Percentiles rank a stretch among this genome's conserved stretches.
phyloP scores from a whole-genome alignment of 345 rosid species.

The Cardamine chenopodiifolia region DNA sequence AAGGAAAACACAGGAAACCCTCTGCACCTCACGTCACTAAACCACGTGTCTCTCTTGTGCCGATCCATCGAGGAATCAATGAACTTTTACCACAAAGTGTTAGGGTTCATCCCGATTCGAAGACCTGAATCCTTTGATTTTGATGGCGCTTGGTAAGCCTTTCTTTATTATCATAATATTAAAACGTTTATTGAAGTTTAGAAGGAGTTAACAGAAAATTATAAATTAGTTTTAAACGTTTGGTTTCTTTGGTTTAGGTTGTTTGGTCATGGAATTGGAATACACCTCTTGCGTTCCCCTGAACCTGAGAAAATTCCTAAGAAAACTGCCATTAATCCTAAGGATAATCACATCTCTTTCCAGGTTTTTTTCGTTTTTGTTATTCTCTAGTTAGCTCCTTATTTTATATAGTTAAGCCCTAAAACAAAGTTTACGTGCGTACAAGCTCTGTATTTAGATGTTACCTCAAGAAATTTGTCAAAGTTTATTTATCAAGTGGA shows the following conservation, averaged over 20 bases:
- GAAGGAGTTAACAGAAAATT: background rate
- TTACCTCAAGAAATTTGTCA: background rate
- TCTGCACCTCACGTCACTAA: slow-evolving; percentile 61
- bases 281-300: slow-evolving; percentile 62
- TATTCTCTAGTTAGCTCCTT: background rate
- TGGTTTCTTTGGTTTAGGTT: slow-evolving; percentile 48
- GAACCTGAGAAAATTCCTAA: slow-evolving; percentile 60
- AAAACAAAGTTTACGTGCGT: background rate
- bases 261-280: slow-evolving; percentile 68
- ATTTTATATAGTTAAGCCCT: background rate
- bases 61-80: slow-evolving; percentile 65
- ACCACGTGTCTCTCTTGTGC: slow-evolving; percentile 73
- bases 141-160: slow-evolving; percentile 71
- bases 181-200: background rate
- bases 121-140: slow-evolving; percentile 72
- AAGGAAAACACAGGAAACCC: slow-evolving; percentile 54
- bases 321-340: slow-evolving; percentile 56
- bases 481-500: no score
- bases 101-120: slow-evolving; percentile 70
- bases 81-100: slow-evolving; percentile 63
- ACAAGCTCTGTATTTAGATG: slow-evolving; percentile 11
- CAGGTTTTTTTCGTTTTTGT: slow-evolving; percentile 52
- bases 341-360: slow-evolving; percentile 77
- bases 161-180: background rate
- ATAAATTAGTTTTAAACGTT: background rate